Base-by-base conservation (phyloP, 2,329 filamentous ascomycete genomes). In the Neofusicoccum ribis region DNA sequence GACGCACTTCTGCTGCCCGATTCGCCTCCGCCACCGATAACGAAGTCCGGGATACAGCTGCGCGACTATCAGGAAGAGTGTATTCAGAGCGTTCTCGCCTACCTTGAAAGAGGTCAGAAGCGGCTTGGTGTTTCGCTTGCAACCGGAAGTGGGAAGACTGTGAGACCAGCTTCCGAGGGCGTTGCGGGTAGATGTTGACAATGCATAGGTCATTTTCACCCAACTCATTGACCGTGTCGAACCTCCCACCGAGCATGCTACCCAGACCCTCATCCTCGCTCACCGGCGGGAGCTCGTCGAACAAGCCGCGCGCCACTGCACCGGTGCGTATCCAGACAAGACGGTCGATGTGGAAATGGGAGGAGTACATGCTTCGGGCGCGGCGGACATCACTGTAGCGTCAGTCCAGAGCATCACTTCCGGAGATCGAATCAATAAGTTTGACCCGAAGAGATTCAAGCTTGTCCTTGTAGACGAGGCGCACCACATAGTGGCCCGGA, bases 381-480 rank as follows among this genome's bases (percentile, higher is more conserved):
- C 80, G 1, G 94, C 93, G 64, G 94, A 99, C 77, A 97, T 99
- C 70, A 97, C 94, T 8, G 85, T 99, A 60, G 95, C 94, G 50
- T 97, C 94, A 39, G 85, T 99, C 41, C 89, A 90, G 72, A 97
- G 92, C 76, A 88, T 99, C 70, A 87, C 84, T 7, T 96, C 91
- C 5, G 86, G 87, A 12, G 86, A 89, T 61, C 86, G 95, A 1
- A 84, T 98, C n/a, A 74, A 77, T 41, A 97, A 97, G 74, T 98
- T 94, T 72, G 87, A 96, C 69, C 91, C 93, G 0, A 77, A 77
- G 0, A 82, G 81, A 7, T 98, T 94, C 82, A 99, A 99, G 78
- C 86, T 99, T 0, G 81, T 99, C 0, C 84, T 99, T 2, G 94
- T 99, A 3, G 95, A 99, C 69, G 95, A 99, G 78, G 95, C 94